Base-by-base conservation (phyloP, 352 stramenopile genomes). In the Phytophthora meadii region DNA sequence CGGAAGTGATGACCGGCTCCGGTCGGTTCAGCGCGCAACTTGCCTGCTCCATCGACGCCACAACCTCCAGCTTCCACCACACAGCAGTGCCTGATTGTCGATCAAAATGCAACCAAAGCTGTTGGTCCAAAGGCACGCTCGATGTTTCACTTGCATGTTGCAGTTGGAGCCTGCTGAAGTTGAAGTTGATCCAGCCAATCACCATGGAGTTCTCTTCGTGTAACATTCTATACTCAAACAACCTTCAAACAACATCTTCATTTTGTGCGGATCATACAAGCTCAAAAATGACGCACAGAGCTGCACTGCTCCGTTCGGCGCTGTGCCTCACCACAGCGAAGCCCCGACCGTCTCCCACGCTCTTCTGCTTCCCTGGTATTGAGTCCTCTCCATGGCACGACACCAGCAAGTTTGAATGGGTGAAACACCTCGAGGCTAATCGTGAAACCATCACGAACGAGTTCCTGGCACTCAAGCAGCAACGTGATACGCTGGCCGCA, bases 271-370 rank as follows among this genome's bases (percentile, higher is more conserved):
- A 25, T 1, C 6, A 45, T 5, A 25, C 41, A 17, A 22, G 22
- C 22, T 22, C 27, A 36, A 40, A 58, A 25, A 78, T 77, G 63
- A 73, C 60, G 10, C 78, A 84, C 36, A 76, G 79, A 9, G 84
- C 84, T 25, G 82, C 84, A 10, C 71, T 94, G 32, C 63, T 94
- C 37, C 85, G 85, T 59, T 92, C 82, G 41, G 85, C 85, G 52
- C 61, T 94, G 40, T 94, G 85, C 68, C 75, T 94, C 32, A 94
- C 85, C 11, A 92, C 85, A 90, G 85, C 83, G 36, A 94, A 92
- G 74, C 68, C 81, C n/a, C 77, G 85, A 6, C 85, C 85, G 42
- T 90, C 81, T 39, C 85, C 85, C 41, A 94, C 85, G 53, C 76
- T 94, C 12, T 94, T 94, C 64, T 89, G 74, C 68, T 94, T 94